A percentile compares a stretch with the other conserved stretches of the same genome.
phyloP scores from a whole-genome alignment of 1,284 basidiomycete genomes.

The Anthracocystis setariae region DNA sequence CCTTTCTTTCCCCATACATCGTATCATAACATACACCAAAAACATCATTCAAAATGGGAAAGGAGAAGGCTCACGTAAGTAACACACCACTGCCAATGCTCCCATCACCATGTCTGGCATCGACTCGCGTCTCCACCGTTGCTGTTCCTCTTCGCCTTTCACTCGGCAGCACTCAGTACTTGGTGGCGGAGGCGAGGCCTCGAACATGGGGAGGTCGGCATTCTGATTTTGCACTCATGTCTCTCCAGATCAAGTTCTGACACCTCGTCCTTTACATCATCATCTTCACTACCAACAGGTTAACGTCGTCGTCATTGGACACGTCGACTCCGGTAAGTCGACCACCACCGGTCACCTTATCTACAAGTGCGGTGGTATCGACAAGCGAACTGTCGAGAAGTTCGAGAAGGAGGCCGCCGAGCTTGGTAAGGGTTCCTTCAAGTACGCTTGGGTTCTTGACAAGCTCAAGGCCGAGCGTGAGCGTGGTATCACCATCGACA shows the following conservation, averaged over 20 bases:
- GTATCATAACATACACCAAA: slow-evolving; percentile 45
- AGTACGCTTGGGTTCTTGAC: slow-evolving; percentile 97
- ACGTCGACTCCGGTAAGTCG: slow-evolving; percentile 78
- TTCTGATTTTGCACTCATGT: too few relatives aligned
- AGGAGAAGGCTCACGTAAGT: slow-evolving; percentile 61
- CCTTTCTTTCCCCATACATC: slow-evolving; percentile 45
- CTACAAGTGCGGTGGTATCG: slow-evolving; percentile 99
- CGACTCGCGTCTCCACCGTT: neutral
- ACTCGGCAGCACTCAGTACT: too few relatives aligned
- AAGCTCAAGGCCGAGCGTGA: slow-evolving; percentile 99
- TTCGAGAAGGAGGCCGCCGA: slow-evolving; percentile 99
- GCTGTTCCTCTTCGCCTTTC: slow-evolving; percentile 3
- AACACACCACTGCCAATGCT: slow-evolving; percentile 3
- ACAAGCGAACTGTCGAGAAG: slow-evolving; percentile 99
- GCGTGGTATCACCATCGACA: slow-evolving; percentile 99
- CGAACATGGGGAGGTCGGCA: too few relatives aligned
- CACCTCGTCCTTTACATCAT: slow-evolving; percentile 5
- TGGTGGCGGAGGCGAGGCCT: too few relatives aligned
- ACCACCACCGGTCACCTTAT: slow-evolving; percentile 99
- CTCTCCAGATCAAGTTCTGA: slow-evolving; percentile 4
- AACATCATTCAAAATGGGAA: slow-evolving; percentile 59
- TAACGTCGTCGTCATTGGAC: slow-evolving; percentile 68
- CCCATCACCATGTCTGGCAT: neutral
- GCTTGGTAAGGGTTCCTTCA: slow-evolving; percentile 99
- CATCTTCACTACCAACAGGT: slow-evolving; percentile 48